Percentiles rank a stretch among this genome's conserved stretches.
Evolutionary conservation across 148 eudicot genomes (phyloP).

Genomic region (Nepenthes mirabilis): DNA sequence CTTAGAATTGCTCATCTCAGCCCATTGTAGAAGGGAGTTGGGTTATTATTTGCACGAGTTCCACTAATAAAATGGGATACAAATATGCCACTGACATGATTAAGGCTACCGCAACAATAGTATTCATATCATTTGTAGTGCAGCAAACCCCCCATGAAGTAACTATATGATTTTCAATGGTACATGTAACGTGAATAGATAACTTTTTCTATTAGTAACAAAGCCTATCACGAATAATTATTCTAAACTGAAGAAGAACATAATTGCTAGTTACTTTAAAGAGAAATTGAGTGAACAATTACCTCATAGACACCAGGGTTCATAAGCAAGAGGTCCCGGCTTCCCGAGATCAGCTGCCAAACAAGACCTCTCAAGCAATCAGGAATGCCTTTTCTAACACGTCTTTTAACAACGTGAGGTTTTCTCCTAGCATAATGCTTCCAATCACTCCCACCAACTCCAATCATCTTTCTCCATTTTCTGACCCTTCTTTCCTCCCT

Average conservation of each 20-base stretch:
- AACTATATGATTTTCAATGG: too few species aligned
- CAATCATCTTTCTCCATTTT: constrained; percentile 99
- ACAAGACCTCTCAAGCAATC: constrained; percentile 98
- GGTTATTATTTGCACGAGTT: too few species aligned
- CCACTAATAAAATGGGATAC: too few species aligned
- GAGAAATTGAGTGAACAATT: constrained; percentile 3
- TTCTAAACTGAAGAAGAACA: not conserved
- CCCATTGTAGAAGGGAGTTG: too few species aligned
- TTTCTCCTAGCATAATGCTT: constrained; percentile 79
- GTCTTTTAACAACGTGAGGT: constrained; percentile 84
- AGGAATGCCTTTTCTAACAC: constrained; percentile 93
- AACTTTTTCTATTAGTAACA: too few species aligned
- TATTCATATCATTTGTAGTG: too few species aligned
- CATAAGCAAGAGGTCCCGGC: constrained; percentile 93
- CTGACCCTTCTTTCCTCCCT: constrained; percentile 91
- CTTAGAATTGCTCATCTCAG: too few species aligned
- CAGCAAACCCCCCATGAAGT: too few species aligned
- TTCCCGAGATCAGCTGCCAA: constrained; percentile 97
- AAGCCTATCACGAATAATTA: not conserved
- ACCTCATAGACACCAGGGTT: constrained; percentile 98
- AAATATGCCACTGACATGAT: too few species aligned
- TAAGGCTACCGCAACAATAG: too few species aligned
- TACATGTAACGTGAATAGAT: too few species aligned
- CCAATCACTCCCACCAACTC: constrained; percentile 98
- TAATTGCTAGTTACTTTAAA: not conserved